Evolutionary conservation across 176 grass and related monocot genomes (phyloP).

Genomic region (Guadua angustifolia): DNA sequence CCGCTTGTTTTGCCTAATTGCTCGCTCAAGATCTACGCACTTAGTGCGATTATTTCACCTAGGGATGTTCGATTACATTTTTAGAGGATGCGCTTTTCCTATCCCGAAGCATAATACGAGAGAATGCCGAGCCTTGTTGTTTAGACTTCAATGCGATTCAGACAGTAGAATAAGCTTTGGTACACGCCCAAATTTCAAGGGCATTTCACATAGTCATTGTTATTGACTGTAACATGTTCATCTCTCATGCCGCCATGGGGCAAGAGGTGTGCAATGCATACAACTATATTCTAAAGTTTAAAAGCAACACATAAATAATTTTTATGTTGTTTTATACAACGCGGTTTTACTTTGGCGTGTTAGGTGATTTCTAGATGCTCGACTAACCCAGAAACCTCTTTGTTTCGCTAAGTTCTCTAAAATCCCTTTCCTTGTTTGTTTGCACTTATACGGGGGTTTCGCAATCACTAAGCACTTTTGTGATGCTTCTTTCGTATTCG

Average conservation of each 20-base stretch:
- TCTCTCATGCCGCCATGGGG: constrained; percentile 82
- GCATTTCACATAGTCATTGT: constrained; percentile 81
- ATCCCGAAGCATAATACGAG: not conserved
- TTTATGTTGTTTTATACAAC: not conserved
- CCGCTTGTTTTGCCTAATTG: not conserved
- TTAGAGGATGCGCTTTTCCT: not conserved
- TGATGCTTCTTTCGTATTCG: too few species aligned
- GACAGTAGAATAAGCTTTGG: constrained; percentile 84
- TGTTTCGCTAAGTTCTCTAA: too few species aligned
- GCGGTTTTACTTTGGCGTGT: too few species aligned
- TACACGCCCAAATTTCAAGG: constrained; percentile 89
- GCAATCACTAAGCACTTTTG: too few species aligned
- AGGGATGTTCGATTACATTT: not conserved
- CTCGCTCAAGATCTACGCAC: not conserved
- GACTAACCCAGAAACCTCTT: too few species aligned
- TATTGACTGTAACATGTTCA: constrained; percentile 78
- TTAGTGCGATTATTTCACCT: not conserved
- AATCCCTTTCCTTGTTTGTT: too few species aligned
- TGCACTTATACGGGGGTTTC: too few species aligned
- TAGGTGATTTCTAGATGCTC: too few species aligned
- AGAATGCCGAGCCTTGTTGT: not conserved
- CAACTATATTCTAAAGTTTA: not conserved
- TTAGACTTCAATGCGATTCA: not conserved
- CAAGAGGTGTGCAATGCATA: constrained; percentile 61
- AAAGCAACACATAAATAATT: not conserved